Percentiles rank a stretch among this genome's conserved stretches.
phyloP scores from a whole-genome alignment of 2,329 filamentous ascomycete species.

The Knoxdaviesia proteae region DNA sequence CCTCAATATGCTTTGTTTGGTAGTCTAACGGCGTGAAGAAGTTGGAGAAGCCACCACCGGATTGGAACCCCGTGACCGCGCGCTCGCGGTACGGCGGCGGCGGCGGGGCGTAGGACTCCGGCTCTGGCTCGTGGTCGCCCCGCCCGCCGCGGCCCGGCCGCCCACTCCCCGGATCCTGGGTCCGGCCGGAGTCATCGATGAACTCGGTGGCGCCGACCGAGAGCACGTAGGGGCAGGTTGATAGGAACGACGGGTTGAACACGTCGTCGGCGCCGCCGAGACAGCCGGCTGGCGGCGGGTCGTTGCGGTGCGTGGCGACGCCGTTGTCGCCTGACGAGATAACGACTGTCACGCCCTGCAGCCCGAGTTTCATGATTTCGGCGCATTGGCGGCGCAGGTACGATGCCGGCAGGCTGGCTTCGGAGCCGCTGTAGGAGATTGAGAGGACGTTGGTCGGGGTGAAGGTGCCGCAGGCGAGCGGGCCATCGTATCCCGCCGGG shows the following conservation, averaged over 20 bases:
- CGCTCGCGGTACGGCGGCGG: constrained; percentile 2
- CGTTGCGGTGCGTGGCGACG: constrained; percentile 7
- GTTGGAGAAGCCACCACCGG: constrained; percentile 27
- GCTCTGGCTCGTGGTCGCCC: constrained; percentile 19
- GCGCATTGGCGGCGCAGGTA: constrained; percentile 24
- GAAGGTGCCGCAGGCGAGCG: constrained; percentile 11
- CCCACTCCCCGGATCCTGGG: neutral
- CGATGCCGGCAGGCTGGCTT: constrained; percentile 18
- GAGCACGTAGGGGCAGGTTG: constrained; percentile 26
- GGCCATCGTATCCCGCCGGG: constrained; percentile 25
- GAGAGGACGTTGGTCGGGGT: constrained; percentile 13
- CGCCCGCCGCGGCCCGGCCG: constrained; percentile 14
- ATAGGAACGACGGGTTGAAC: constrained; percentile 26
- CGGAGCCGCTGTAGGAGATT: constrained; percentile 24
- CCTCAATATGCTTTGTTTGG: constrained; percentile 17
- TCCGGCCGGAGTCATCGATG: neutral
- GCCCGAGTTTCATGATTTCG: constrained; percentile 24
- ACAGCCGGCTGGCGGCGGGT: constrained; percentile 4
- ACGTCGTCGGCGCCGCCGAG: constrained; percentile 13
- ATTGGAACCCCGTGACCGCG: constrained; percentile 17
- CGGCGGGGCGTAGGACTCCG: constrained; percentile 9
- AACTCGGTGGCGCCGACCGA: constrained; percentile 28
- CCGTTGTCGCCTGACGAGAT: constrained; percentile 13
- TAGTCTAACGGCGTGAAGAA: constrained; percentile 25
- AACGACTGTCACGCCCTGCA: constrained; percentile 19